Evolutionary conservation across 2,329 filamentous ascomycete genomes (phyloP), one percentile per base, ranked within the genome.

Genomic region (Sporothrix phasma): DNA sequence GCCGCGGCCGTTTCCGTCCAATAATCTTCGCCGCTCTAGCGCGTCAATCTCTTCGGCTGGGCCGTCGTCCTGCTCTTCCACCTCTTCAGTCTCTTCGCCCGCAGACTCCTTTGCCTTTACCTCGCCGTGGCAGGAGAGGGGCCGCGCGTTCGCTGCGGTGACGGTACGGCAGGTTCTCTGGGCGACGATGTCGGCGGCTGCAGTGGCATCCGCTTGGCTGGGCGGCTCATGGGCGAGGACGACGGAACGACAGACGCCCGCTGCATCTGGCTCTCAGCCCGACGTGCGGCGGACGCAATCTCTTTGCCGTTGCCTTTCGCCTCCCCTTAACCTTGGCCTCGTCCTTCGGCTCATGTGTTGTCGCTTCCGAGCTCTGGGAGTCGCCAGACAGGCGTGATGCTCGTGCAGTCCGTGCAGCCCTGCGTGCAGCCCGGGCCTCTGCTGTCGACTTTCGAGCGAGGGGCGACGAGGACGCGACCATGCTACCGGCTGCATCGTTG

Each of bases 1-100:
- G 68, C 47, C 78, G 76, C 2, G 72, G 74, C 1, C 79, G 77
- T 67, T 81, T 83, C 61, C 71, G 74, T 6, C 78, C 75, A 7
- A 81, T 69, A 0, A 64, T 68, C 62, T 71, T 69, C 3, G 80
- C 80, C 3, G 78, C 77, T 81, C 78, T 4, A 70, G 66, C 2
- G 72, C 76, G 43, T 74, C 71, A 17, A 82, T 75, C 54, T 80
- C 78, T 59, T 81, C 75, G 1, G 78, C 80, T 56, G 75, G 72
- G 10, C 76, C 72, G 1, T 69, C 70, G 2, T 65, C 65, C 15
- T 66, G 64, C 5, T 65, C 64, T 5, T 71, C 71, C 11, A 69
- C 70, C 34, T 45, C 19, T 31, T 69, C 68, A 4, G 67, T 65
- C n/a, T 66, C 69, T 71, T 37, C 45, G 13, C 70, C 71, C 10